phyloP scores from a whole-genome alignment of 805 yeast species.

The Kuraishia hungarica region DNA sequence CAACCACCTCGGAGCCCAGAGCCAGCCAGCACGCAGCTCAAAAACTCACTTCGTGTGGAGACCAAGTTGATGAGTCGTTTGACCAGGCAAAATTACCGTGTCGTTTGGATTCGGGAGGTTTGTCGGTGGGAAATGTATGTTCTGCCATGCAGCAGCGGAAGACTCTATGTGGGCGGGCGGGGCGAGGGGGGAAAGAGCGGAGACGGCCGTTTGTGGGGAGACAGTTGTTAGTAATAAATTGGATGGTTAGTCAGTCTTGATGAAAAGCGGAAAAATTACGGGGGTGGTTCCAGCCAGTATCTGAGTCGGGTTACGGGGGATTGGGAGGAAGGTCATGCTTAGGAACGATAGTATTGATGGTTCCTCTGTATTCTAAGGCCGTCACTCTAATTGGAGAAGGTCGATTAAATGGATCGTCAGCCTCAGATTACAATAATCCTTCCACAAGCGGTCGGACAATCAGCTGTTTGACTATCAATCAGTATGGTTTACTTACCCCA shows the following conservation, averaged over 20 bases:
- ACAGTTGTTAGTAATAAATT: neutral
- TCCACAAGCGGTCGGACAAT: too few relatives aligned
- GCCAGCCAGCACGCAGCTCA: neutral
- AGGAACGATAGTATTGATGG: too few relatives aligned
- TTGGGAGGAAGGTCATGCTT: too few relatives aligned
- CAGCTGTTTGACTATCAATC: too few relatives aligned
- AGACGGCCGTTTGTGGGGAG: neutral
- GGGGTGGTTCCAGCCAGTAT: too few relatives aligned
- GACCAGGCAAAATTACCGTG: neutral
- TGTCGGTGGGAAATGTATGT: neutral
- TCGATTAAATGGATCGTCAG: too few relatives aligned
- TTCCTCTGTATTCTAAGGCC: too few relatives aligned
- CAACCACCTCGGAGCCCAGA: neutral
- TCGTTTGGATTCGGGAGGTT: neutral
- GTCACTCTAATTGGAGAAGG: too few relatives aligned
- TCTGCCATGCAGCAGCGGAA: neutral
- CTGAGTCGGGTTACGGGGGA: too few relatives aligned
- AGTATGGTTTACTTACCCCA: too few relatives aligned
- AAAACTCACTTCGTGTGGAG: neutral
- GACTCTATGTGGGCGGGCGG: neutral
- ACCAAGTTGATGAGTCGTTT: neutral
- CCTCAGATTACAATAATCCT: too few relatives aligned
- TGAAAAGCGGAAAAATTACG: neutral
- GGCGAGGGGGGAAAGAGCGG: neutral
- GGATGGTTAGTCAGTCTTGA: neutral